Evolutionary conservation across 225 moss, liverwort and hornwort species (phyloP), one percentile per base, ranked within the genome.

Genomic region (Pleurozium schreberi): DNA sequence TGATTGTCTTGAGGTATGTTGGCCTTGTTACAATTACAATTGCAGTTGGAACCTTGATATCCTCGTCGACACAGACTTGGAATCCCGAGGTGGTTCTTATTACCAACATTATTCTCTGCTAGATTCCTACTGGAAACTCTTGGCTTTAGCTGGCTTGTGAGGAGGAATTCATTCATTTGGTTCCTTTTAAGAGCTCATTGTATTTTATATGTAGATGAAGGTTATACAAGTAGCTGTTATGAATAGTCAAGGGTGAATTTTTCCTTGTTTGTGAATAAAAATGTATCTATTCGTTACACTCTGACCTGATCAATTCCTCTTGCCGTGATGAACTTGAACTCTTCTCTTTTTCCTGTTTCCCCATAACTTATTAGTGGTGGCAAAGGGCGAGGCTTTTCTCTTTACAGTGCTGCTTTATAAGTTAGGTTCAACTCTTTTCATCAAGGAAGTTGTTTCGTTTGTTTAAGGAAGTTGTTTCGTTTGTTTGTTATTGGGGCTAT

Each of bases 171-270:
- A 61, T 86, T 86, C 12, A 55, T 57, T 61, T 86, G 62, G 45
- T 63, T 40, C 58, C 63, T 81, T 50, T n/a, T 43, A 14, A 87
- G 60, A 81, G 81, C 57, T 55, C 50, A 45, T 86, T 93, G 93
- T 93, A 93, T 79, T 83, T 57, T 83, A 88, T 68, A 75, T 75
- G 80, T 84, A 88, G 88, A 80, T 64, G 86, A 89, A 67, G 67
- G 61, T 85, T 89, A 40, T 70, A 83, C 82, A 87, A 53, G 86
- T 28, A 88, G 86, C 67, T 65, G 49, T 59, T 71, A 69, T 47
- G 47, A n/a, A 17, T 40, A 80, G 87, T 76, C 25, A 49, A 65
- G 38, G 83, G 5, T 27, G 50, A 82, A 25, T 23, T 88, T 62
- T 58, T 86, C 80, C 42, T 76, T 66, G 59, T 62, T 69, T 90